phyloP scores from a whole-genome alignment of 1,139 yeast genomes.

The Nakaseomyces delphensis region DNA sequence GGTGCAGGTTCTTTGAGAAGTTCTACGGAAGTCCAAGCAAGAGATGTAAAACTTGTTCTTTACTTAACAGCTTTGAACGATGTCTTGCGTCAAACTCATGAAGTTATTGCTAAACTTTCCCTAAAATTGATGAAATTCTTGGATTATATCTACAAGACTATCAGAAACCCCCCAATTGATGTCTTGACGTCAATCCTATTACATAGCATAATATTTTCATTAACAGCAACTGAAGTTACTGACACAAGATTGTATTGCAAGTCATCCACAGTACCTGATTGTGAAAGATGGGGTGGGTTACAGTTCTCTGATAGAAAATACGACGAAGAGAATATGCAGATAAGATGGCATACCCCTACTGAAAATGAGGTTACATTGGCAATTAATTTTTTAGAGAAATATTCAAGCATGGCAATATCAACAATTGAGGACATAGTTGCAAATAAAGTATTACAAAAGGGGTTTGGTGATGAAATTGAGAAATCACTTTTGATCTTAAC shows the following conservation, averaged over 20 bases:
- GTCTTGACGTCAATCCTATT: constrained; percentile 41
- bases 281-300: constrained; percentile 64
- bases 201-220: constrained; percentile 58
- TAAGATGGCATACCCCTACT: constrained; percentile 71
- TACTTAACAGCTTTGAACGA: constrained; percentile 64
- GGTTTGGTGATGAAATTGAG: constrained; percentile 41
- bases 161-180: constrained; percentile 59
- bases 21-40: constrained; percentile 58
- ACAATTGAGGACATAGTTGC: constrained; percentile 31
- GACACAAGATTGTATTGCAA: constrained; percentile 48
- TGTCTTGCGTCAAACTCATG: constrained; percentile 60
- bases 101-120: constrained; percentile 38
- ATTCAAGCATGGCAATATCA: constrained; percentile 39
- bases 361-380: constrained; percentile 53
- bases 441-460: constrained; percentile 14
- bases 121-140: constrained; percentile 46
- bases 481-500: constrained; percentile 51
- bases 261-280: constrained; percentile 34
- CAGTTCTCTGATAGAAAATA: constrained; percentile 45
- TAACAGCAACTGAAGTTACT: constrained; percentile 50
- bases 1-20: constrained; percentile 77
- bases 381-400: constrained; percentile 45
- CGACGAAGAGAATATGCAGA: constrained; percentile 40
- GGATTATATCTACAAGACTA: constrained; percentile 43
- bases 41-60: constrained; percentile 77